Base-by-base conservation (phyloP, 2,329 filamentous ascomycete genomes). In the Lachnellula occidentalis region DNA sequence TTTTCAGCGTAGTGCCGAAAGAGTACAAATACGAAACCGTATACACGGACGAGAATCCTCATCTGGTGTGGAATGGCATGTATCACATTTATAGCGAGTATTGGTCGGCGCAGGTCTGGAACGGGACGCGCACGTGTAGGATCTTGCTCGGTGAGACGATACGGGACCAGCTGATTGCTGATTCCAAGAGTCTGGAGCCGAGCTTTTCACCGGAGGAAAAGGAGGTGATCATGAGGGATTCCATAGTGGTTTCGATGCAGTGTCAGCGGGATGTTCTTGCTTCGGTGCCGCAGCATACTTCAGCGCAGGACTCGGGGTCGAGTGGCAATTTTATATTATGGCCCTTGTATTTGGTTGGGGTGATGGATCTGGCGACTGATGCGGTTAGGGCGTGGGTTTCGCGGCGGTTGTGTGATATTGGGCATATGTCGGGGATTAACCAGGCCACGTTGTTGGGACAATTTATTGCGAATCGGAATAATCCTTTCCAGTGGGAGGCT, bases 71-170 rank as follows among this genome's bases (percentile, higher is more conserved):
- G 55, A 59, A 66, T 47, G 61, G 65, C 2, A 56, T 52, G 12
- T 69, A 66, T 42, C 61, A 68, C 27, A 43, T 63, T 1, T 67
- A 68, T 41, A 45, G 54, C 5, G 59, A 68, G 34, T 48, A 51
- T 8, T 66, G 63, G 64, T 57, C 65, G n/a, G 53, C 61, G 2
- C 64, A 64, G 34, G 53, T 67, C 17, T 66, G 61, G 62, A 69
- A 68, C 34, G 59, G 51, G 2, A 61, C 65, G 36, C 55, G 65
- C 2, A 58, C 56, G 4, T 54, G 60, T 24, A 49, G 65, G 5
- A 63, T 68, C 11, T 37, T 67, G 2, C 50, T 67, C 0, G 57
- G 66, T 34, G 62, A 66, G 45, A 54, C 53, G 5, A 59, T 68
- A 19, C 51, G 57, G 27, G 54, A 55, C 12, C 58, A 61, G n/a